A percentile compares a stretch with the other conserved stretches of the same genome.
Evolutionary conservation across 2,329 filamentous ascomycete species (phyloP).

Genomic region (Hypoxylon sp.): DNA sequence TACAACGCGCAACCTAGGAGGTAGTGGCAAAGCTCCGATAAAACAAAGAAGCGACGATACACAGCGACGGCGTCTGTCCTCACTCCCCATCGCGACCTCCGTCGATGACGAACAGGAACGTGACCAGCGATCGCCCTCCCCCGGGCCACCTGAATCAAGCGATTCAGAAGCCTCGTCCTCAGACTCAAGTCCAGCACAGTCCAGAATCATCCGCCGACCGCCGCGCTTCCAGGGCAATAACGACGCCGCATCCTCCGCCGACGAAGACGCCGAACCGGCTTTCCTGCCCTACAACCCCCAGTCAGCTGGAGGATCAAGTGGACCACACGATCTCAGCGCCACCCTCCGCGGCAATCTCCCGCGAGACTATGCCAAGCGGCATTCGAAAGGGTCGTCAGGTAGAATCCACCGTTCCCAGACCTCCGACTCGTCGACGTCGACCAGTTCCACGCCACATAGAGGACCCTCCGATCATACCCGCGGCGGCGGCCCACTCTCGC

Average conservation of each 20-base stretch:
- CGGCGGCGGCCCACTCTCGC: slow-evolving; percentile 66
- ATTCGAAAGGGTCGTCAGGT: slow-evolving; percentile 53
- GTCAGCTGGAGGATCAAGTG: slow-evolving; percentile 43
- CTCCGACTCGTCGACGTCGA: slow-evolving; percentile 75
- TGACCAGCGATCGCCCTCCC: slow-evolving; percentile 57
- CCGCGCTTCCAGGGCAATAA: slow-evolving; percentile 63
- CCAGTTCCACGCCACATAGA: slow-evolving; percentile 62
- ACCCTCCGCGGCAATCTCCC: slow-evolving; percentile 65
- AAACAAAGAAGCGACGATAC: slow-evolving; percentile 47
- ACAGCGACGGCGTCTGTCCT: slow-evolving; percentile 62
- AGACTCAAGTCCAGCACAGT: slow-evolving; percentile 68
- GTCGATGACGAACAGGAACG: slow-evolving; percentile 55
- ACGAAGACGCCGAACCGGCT: slow-evolving; percentile 69
- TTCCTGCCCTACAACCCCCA: slow-evolving; percentile 65
- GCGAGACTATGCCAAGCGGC: slow-evolving; percentile 55
- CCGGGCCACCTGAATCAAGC: slow-evolving; percentile 60
- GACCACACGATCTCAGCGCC: slow-evolving; percentile 64
- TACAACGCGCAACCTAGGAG: slow-evolving; percentile 56
- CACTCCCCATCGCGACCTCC: slow-evolving; percentile 59
- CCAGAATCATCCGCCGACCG: slow-evolving; percentile 72
- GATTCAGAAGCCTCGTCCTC: slow-evolving; percentile 54
- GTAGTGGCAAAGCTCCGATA: slow-evolving; percentile 53
- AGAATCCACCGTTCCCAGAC: slow-evolving; percentile 66
- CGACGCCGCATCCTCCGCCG: slow-evolving; percentile 58
- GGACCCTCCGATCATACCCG: slow-evolving; percentile 53